Base-by-base conservation (phyloP, 371 early-diverging fungal species). In the Conidiobolus incongruus region DNA sequence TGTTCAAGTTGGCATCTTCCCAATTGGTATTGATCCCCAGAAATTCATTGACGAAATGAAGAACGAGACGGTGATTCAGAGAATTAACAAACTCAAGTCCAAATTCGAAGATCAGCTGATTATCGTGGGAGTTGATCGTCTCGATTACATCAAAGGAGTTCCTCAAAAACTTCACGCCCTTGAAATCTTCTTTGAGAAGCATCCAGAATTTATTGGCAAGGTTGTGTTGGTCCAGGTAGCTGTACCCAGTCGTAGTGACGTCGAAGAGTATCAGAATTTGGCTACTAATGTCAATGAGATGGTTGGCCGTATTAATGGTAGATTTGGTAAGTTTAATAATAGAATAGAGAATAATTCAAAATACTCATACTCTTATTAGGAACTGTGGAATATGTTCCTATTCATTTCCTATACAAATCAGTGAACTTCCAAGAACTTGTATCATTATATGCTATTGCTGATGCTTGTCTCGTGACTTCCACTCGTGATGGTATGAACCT, bases 101-200 rank as follows among this genome's bases (percentile, higher is more conserved):
- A 75, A 77, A 55, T 99, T 93, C 53, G 68, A 75, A 45, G 93
- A 81, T 29, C 74, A 76, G 40, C 84, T 85, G 52, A 63, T 97
- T 4, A 75, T 94, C 49, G 87, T 99, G 5, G 99, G 99, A 21
- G 95, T 98, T 6, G 99, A 99, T 55, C 77, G 98, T 40, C 68
- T 98, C 37, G 99, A 99, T 61, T 98, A 98, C 56, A 99, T 98
- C 65, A 99, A 99, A 63, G 99, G 99, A 38, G 97, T 99, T 19
- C 99, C 98, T 10, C 96, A 99, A 53, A 93, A 96, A 62, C 62
- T 99, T 48, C 81, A 85, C 52, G 99, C 94, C 4, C 76, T 93
- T 42, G 93, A 97, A 54, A 72, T 81, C 24, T 93, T 98, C 50
- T 60, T 99, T 36, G 63, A 70, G 29, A 64, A 77, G 41, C 75